Percentiles rank a stretch among this genome's conserved stretches.
Conservation (phyloP, 176 grass and related monocot species). For the Zea luxurians region DNA sequence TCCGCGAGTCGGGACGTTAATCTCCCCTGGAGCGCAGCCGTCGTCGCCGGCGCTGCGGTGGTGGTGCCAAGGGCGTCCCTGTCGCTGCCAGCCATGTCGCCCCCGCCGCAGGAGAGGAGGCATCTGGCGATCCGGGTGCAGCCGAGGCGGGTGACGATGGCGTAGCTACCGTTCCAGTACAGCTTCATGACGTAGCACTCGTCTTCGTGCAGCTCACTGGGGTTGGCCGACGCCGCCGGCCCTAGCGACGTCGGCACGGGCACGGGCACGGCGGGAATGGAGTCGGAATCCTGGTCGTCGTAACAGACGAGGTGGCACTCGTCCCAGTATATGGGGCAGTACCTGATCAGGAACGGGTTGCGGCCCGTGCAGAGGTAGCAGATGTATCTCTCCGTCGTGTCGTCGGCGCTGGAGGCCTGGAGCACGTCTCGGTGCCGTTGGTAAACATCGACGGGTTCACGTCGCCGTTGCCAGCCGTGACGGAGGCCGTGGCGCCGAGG, state of each 20-base stretch:
- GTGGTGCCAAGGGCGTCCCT: not conserved
- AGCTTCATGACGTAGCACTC: slow-evolving; percentile 52
- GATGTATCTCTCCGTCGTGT: slow-evolving; percentile 38
- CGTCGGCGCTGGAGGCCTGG: not conserved
- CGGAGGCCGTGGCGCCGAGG: not conserved
- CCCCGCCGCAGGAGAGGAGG: slow-evolving; percentile 36
- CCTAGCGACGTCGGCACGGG: not conserved
- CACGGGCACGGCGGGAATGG: not conserved
- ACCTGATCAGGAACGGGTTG: slow-evolving; percentile 38
- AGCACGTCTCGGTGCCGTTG: not conserved
- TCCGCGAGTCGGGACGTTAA: not conserved
- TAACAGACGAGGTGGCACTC: slow-evolving; percentile 39
- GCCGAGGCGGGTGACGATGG: slow-evolving; percentile 27
- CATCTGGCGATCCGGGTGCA: slow-evolving; percentile 27
- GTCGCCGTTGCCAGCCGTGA: not conserved
- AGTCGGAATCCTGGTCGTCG: not conserved
- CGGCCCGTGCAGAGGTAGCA: slow-evolving; percentile 46
- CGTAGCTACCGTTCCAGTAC: slow-evolving; percentile 36
- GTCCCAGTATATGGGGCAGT: slow-evolving; percentile 44
- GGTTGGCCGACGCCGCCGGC: not conserved
- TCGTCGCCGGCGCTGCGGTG: not conserved
- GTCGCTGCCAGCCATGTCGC: not conserved
- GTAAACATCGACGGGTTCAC: not conserved
- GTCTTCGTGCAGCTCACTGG: not conserved
- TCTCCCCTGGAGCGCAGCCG: not conserved